These are phyloP conservation scores for Calocera viscosa DNA, from an alignment of 768 basidiomycete genomes.

Conservation along the genomic window DNA sequence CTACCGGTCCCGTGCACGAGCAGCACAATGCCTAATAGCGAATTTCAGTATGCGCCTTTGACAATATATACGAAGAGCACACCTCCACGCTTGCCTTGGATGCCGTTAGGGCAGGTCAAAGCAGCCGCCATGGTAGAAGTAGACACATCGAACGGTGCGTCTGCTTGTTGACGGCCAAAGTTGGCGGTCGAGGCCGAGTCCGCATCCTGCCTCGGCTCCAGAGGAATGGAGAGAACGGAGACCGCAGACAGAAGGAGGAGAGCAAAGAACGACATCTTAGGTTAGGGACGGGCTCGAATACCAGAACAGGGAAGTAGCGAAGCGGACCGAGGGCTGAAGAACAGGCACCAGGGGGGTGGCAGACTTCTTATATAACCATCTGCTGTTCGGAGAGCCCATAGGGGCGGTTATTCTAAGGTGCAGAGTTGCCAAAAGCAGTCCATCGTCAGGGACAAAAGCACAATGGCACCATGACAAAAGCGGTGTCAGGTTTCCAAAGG, in stretches of 20 bases:
- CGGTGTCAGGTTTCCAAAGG: neutral
- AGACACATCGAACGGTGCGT: slow-evolving; percentile 10
- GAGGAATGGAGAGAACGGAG: neutral
- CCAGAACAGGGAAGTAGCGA: neutral
- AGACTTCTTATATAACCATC: neutral
- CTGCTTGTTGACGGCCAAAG: neutral
- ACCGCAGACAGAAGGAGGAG: neutral
- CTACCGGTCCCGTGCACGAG: slow-evolving; percentile 24
- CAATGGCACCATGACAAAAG: slow-evolving; percentile 4
- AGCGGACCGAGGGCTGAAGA: neutral
- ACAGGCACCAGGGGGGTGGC: neutral
- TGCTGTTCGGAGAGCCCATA: neutral
- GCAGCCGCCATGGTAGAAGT: slow-evolving; percentile 9
- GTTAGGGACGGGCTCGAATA: neutral
- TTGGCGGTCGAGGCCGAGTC: neutral
- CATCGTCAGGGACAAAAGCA: slow-evolving; percentile 8
- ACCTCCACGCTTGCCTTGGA: slow-evolving; percentile 17
- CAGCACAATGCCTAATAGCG: slow-evolving; percentile 17
- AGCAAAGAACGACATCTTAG: neutral
- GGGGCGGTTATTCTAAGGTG: neutral
- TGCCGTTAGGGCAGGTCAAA: slow-evolving; percentile 21
- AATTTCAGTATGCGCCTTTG: neutral
- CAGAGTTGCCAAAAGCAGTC: neutral
- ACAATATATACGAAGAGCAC: neutral
- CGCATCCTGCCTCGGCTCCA: neutral